Evolutionary conservation across 1,139 yeast species (phyloP).

Genomic region (Kurtzmaniella quercitrusa): DNA sequence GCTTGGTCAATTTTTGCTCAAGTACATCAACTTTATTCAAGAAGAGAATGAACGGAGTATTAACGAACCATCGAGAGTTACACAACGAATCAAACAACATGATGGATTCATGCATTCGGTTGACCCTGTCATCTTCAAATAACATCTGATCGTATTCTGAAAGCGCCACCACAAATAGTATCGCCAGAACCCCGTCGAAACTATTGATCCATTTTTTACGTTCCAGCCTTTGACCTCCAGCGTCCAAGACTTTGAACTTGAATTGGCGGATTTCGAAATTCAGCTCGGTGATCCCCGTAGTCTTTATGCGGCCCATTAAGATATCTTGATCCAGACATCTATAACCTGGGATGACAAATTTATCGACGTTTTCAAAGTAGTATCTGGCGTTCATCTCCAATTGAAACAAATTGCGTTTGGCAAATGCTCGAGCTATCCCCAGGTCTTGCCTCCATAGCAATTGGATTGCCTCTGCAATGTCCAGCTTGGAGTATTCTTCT

Average conservation of each 20-base stretch:
- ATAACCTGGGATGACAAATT: conserved; percentile 63
- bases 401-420: conserved; percentile 72
- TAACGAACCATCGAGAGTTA: conserved; percentile 78
- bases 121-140: conserved; percentile 85
- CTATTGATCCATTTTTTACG: conserved; percentile 96
- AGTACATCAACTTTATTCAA: conserved; percentile 85
- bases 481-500: conserved; percentile 19
- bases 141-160: conserved; percentile 90
- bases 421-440: conserved; percentile 61
- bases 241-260: conserved; percentile 79
- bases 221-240: conserved; percentile 96
- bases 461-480: conserved; percentile 63
- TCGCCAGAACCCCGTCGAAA: conserved; percentile 87
- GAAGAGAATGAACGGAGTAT: conserved; percentile 86
- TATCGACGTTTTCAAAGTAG: conserved; percentile 65
- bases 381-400: conserved; percentile 76
- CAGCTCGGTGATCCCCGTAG: conserved; percentile 93
- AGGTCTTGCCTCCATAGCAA: conserved; percentile 64
- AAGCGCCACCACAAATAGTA: conserved; percentile 86
- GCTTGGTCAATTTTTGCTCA: conserved; percentile 58
- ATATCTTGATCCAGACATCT: conserved; percentile 79
- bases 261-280: conserved; percentile 64
- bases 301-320: conserved; percentile 84
- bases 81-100: conserved; percentile 79
- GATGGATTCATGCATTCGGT: conserved; percentile 88